Percentiles rank a stretch among this genome's conserved stretches.
These are phyloP conservation scores for Pseudomassariella vexata DNA, from an alignment of 2,329 filamentous ascomycete species.

Conservation along the genomic window DNA sequence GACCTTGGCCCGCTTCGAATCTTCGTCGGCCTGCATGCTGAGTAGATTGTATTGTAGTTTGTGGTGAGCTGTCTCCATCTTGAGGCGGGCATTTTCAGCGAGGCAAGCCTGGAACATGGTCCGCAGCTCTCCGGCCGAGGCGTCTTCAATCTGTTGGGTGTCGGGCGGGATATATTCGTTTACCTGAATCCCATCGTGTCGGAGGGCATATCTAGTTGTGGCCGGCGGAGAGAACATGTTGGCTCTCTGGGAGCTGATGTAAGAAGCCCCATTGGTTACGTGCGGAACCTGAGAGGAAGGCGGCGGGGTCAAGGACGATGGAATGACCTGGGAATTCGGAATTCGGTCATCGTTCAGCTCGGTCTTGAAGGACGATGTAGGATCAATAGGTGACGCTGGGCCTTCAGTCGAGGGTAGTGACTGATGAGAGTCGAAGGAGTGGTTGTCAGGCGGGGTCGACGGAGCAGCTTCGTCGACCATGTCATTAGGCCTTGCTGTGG, in stretches of 20 bases:
- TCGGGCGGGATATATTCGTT: conserved; percentile 41
- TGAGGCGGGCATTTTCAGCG: conserved; percentile 53
- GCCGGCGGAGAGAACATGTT: conserved; percentile 49
- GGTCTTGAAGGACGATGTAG: conserved; percentile 41
- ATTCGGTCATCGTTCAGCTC: conserved; percentile 42
- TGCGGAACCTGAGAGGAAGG: conserved; percentile 46
- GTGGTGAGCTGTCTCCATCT: conserved; percentile 83
- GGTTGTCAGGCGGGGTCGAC: conserved; percentile 24
- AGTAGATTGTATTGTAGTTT: conserved; percentile 86
- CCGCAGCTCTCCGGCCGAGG: conserved; percentile 49
- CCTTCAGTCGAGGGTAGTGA: conserved; percentile 54
- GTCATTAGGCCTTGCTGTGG: conserved; percentile 9
- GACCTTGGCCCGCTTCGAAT: conserved; percentile 79
- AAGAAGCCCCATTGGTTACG: conserved; percentile 19
- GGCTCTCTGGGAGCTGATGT: conserved; percentile 37
- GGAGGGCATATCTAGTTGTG: conserved; percentile 33
- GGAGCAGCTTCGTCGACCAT: conserved; percentile 19
- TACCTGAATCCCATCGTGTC: conserved; percentile 19
- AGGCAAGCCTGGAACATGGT: conserved; percentile 49
- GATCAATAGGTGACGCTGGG: conserved; percentile 46
- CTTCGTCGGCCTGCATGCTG: conserved; percentile 76
- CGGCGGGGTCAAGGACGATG: conserved; percentile 53
- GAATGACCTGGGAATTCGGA: conserved; percentile 39
- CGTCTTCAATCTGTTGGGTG: conserved; percentile 43
- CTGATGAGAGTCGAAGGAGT: conserved; percentile 37